Evolutionary conservation across 176 grass and related monocot species (phyloP), one percentile per base, ranked within the genome.

Genomic region (Zoysia japonica): DNA sequence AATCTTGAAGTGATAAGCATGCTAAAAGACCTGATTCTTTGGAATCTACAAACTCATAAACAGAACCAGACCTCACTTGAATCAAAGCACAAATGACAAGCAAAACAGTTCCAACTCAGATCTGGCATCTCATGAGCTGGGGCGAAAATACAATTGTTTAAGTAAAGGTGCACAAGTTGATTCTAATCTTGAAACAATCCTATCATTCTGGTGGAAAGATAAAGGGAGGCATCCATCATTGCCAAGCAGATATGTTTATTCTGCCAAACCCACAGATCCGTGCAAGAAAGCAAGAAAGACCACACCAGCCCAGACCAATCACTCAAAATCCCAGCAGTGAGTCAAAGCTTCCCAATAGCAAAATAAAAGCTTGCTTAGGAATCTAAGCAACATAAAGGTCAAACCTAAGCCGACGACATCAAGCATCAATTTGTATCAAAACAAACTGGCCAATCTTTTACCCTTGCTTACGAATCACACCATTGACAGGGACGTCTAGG

Each of bases 181-280:
- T 73, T 77, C 37, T 85, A 85, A 77, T 59, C 57, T 72, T 77
- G 57, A 82, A 81, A 85, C 76, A 68, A 67, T 45, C 68, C 49
- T 76, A 73, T 77, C 78, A 68, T 89, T 89, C 78, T 89, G 67
- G 78, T 71, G 55, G 37, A 89, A 85, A 85, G 78, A 82, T 66
- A 82, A 89, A 77, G 61, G 71, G 55, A 62, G 49, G 83, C 41
- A 61, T 73, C 67, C 67, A 89, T 85, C 67, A 89, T 89, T 85
- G 78, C 43, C 65, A 76, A 71, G 39, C 65, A 77, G 56, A 19
- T 73, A 82, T 66, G 49, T 85, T 67, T 85, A 54, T 85, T 85
- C 72, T 85, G 78, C 63, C 52, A 89, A 80, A 72, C 78, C 51
- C 72, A 52, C 78, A 85, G 78, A 85, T 81, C 87, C 67, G 44